Base-by-base conservation (phyloP, 441 rosid genomes). In the Rhodomyrtus psidioides region DNA sequence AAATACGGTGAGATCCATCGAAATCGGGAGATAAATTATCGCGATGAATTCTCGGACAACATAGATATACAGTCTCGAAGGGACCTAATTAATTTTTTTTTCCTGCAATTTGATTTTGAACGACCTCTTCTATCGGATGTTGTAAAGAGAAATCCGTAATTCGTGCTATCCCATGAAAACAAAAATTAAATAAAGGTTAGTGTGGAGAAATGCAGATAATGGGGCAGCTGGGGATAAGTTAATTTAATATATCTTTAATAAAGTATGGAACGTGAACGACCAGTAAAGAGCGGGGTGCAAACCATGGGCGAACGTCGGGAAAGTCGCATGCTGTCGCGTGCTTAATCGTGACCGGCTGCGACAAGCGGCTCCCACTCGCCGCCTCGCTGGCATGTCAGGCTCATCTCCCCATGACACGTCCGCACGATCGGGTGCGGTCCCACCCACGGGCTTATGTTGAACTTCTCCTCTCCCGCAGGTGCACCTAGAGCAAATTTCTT, bases 351-450 rank as follows among this genome's bases (percentile, higher is more conserved):
- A 58, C 51, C 28, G 7, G 21, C 70, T 15, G 16, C 49, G 9
- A 13, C 85, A 75, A 84, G 87, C 92, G 90, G 86, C 91, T 82
- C 88, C 90, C 75, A 57, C 84, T 75, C 89, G 88, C 92, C 90
- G 89, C 90, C 58, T 88, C 81, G 89, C 88, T 87, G 89, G 89
- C 91, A 81, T 23, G 55, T 87, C 28, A 26, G 75, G 42, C 9
- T 17, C 75, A 28, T 34, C 24, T 42, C 75, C 1, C 74, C 42
- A 60, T 2, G 75, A 62, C 23, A 62, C 75, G 42, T 7, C 24
- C 4, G 44, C 13, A 0, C 30, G 44, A 62, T 62, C 75, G 9
- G 24, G 24, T 30, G 75, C 75, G 44, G 75, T 23, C 24, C 75
- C 3, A 17, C 24, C 24, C 75, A 30, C 44, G 75, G 75, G 12